Conservation (phyloP, 2,329 filamentous ascomycete species). For the Trichoderma citrinoviride region DNA sequence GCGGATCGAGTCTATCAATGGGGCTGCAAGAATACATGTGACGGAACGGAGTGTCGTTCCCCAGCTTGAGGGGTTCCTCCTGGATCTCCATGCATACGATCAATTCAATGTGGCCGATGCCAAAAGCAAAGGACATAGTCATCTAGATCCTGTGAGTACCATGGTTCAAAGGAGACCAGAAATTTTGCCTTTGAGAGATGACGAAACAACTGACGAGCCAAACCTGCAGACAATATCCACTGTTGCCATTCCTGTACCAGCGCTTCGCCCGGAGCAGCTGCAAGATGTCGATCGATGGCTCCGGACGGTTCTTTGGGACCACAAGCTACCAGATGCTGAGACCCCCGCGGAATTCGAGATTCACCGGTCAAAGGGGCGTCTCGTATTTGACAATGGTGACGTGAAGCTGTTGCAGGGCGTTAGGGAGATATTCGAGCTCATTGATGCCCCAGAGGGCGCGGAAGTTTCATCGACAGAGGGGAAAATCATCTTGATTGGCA, state of each 20-base stretch:
- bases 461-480: constrained; percentile 38
- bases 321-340: constrained; percentile 51
- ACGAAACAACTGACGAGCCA: background rate
- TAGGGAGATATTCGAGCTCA: constrained; percentile 87
- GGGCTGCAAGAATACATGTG: constrained; percentile 76
- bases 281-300: constrained; percentile 75
- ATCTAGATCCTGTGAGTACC: constrained; percentile 74
- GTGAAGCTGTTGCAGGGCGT: constrained; percentile 86
- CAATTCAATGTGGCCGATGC: constrained; percentile 72
- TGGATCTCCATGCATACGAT: constrained; percentile 93
- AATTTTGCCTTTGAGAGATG: no score
- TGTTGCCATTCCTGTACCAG: constrained; percentile 65
- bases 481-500: constrained; percentile 65
- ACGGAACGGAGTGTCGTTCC: constrained; percentile 80
- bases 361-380: constrained; percentile 80
- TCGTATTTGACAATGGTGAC: constrained; percentile 62
- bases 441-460: constrained; percentile 53
- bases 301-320: constrained; percentile 80
- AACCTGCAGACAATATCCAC: constrained; percentile 73
- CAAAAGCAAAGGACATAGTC: constrained; percentile 75
- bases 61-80: constrained; percentile 75
- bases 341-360: constrained; percentile 62
- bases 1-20: constrained; percentile 82
- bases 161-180: background rate
- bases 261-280: constrained; percentile 57